Conservation (phyloP, 139 green algal species). For the Choricystis sp. region DNA sequence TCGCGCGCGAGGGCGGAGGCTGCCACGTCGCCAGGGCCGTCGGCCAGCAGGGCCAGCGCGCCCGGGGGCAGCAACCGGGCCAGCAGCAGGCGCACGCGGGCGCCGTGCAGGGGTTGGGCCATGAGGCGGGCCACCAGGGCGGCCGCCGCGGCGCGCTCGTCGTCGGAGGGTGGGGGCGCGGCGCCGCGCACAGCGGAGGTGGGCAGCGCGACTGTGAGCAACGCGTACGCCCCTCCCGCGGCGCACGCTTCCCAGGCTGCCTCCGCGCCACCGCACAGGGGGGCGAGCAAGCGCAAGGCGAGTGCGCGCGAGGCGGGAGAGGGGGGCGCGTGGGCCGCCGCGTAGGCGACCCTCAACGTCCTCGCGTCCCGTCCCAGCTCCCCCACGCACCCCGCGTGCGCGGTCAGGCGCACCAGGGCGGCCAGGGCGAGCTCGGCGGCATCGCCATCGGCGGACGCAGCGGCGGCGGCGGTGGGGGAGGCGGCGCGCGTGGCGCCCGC, state of each 20-base stretch:
- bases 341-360: slow-evolving; percentile 24
- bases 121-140: slow-evolving; percentile 38
- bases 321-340: slow-evolving; percentile 39
- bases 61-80: slow-evolving; percentile 57
- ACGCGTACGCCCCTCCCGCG: slow-evolving; percentile 51
- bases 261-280: slow-evolving; percentile 19
- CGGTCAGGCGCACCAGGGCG: slow-evolving; percentile 34
- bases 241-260: slow-evolving; percentile 30
- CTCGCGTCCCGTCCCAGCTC: slow-evolving; percentile 34
- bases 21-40: slow-evolving; percentile 28
- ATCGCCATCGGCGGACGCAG: slow-evolving; percentile 3
- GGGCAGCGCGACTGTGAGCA: slow-evolving; percentile 56
- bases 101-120: slow-evolving; percentile 49
- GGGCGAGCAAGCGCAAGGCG: slow-evolving; percentile 43
- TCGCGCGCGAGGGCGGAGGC: slow-evolving; percentile 28
- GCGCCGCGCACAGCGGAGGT: background rate
- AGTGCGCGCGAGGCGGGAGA: slow-evolving; percentile 8
- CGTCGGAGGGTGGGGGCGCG: background rate
- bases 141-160: slow-evolving; percentile 26
- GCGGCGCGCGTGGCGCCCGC: slow-evolving; percentile 9
- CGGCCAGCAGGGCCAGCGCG: slow-evolving; percentile 43
- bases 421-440: slow-evolving; percentile 25
- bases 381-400: slow-evolving; percentile 45
- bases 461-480: slow-evolving; percentile 5
- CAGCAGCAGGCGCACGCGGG: slow-evolving; percentile 35